Evolutionary conservation across 768 basidiomycete genomes (phyloP).

Genomic region (Tephrocybe sp.): DNA sequence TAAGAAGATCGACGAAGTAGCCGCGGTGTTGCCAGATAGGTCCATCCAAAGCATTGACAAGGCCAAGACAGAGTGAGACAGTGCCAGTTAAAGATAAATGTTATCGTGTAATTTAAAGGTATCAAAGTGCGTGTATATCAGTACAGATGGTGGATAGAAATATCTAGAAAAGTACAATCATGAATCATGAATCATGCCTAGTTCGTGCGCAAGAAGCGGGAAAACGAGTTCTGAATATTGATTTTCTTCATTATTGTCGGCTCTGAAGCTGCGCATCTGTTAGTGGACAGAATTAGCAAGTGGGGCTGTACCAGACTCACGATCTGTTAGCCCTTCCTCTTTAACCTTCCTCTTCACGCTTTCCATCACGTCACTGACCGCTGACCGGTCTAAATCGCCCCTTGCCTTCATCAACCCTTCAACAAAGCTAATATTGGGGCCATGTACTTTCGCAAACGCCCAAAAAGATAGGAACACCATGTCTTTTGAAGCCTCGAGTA

Average conservation of each 20-base stretch:
- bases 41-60: constrained; percentile 44
- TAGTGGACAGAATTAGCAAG: not conserved
- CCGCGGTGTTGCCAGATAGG: constrained; percentile 72
- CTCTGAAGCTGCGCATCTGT: constrained; percentile 57
- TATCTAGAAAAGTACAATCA: constrained; percentile 7
- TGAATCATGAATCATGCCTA: constrained; percentile 19
- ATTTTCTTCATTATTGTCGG: constrained; percentile 93
- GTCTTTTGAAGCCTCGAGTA: constrained; percentile 85
- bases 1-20: constrained; percentile 89
- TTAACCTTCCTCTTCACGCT: constrained; percentile 90
- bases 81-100: constrained; percentile 12
- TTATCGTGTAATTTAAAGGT: constrained; percentile 17
- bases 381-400: constrained; percentile 88
- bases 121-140: constrained; percentile 19
- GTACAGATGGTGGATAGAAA: constrained; percentile 17
- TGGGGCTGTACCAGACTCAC: constrained; percentile 44
- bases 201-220: constrained; percentile 64
- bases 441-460: constrained; percentile 91
- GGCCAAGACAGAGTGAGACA: constrained; percentile 46
- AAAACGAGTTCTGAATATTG: constrained; percentile 70
- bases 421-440: constrained; percentile 89
- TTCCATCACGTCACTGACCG: constrained; percentile 90
- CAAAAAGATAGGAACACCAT: constrained; percentile 93
- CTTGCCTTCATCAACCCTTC: constrained; percentile 88
- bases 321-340: constrained; percentile 81